Conservation (phyloP, 495 filamentous ascomycete species). For the Jackrogersella minutella region DNA sequence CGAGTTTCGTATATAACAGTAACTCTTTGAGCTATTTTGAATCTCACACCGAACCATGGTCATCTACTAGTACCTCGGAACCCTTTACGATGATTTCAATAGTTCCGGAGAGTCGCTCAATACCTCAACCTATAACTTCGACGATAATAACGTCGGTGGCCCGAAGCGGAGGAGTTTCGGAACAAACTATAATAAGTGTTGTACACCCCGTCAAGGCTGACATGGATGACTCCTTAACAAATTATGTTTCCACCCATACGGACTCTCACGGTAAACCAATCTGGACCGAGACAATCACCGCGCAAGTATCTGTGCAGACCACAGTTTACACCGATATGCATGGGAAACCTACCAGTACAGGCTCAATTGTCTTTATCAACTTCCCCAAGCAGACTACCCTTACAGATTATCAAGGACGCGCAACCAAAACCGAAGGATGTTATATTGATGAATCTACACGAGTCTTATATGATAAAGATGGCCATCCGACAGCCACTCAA, state of each 20-base stretch:
- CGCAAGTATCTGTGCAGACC: not conserved
- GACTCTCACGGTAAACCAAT: constrained; percentile 21
- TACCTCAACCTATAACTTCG: constrained; percentile 13
- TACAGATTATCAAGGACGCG: constrained; percentile 24
- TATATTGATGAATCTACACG: constrained; percentile 16
- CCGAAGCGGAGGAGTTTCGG: not conserved
- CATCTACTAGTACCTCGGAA: not conserved
- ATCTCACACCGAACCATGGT: not conserved
- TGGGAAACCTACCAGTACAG: constrained; percentile 24
- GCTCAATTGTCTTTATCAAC: not conserved
- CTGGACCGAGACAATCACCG: constrained; percentile 18
- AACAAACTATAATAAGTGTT: constrained; percentile 3
- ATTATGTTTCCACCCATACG: not conserved
- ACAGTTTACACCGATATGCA: not conserved
- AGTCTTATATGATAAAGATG: constrained; percentile 21
- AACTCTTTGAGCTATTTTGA: constrained; percentile 1
- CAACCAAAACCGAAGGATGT: constrained; percentile 30
- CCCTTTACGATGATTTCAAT: constrained; percentile 18
- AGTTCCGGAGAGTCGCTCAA: not conserved
- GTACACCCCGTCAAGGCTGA: not conserved
- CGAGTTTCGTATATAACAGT: not conserved
- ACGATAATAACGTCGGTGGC: constrained; percentile 21
- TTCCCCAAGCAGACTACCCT: constrained; percentile 24
- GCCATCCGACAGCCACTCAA: constrained; percentile 31
- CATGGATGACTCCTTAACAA: not conserved